Evolutionary conservation across 2,329 filamentous ascomycete genomes (phyloP), one percentile per base, ranked within the genome.

Genomic region (Fusarium sacchari): DNA sequence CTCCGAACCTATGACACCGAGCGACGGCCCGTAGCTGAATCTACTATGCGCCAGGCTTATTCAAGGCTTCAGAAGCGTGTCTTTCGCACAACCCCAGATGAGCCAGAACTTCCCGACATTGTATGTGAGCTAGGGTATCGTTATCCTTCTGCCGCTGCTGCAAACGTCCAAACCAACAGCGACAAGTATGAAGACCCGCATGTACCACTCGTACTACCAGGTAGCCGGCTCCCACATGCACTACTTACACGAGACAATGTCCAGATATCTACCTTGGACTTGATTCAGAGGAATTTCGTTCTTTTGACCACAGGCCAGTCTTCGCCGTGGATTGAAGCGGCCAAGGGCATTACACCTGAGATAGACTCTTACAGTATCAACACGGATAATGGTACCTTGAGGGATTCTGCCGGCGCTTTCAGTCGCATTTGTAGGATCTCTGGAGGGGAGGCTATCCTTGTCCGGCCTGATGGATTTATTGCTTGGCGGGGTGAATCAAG

Each of bases 351-450:
- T 0, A 24, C 22, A 0, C 30, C 7, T 24, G 5, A 50, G 9
- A 28, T 50, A 50, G 47, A 50, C 47, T 10, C 7, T 10, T 9
- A 34, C 22, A 24, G 7, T 3, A 24, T 50, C 4, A 10, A 7
- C 5, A 24, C 0, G 3, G 15, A n/a, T 5, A 24, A 1, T 2
- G 30, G 47, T 18, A 3, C 22, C 0, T 9, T 34, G 3, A 50
- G 4, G 11, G 47, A 50, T 50, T 3, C 11, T 10, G 5, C 34
- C 0, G 47, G 22, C 22, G 10, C 7, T 14, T 50, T 50, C 3
- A 10, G 30, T 34, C 47, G 11, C 20, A 14, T 34, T 6, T 50
- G 47, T 34, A 50, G 4, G 17, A 14, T 50, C 22, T 34, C 47
- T 14, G 47, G 24, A 14, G 47, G 15, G 4, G 30, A 50, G 30